Conservation (phyloP, 176 grass and related monocot species). For the Rhynchospora breviuscula region DNA sequence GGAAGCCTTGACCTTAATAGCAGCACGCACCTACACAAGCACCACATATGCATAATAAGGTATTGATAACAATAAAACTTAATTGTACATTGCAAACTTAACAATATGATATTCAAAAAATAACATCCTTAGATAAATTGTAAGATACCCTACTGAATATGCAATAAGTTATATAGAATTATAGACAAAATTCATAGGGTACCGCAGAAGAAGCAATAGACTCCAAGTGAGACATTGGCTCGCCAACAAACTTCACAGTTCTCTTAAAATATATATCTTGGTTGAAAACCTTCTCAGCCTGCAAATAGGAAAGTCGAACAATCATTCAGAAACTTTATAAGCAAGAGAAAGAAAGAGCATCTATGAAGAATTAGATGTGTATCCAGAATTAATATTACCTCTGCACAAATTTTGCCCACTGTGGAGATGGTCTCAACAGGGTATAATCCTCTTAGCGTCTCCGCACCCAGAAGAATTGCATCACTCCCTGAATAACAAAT, state of each 20-base stretch:
- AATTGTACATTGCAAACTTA: background rate
- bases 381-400: constrained; percentile 11
- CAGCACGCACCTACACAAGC: constrained; percentile 79
- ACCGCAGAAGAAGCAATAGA: constrained; percentile 97
- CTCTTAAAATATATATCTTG: constrained; percentile 96
- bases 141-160: constrained; percentile 4
- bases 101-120: background rate
- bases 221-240: constrained; percentile 98
- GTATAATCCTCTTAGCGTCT: constrained; percentile 93
- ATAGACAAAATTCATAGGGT: constrained; percentile 15
- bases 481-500: constrained; percentile 64
- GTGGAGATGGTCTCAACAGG: constrained; percentile 93
- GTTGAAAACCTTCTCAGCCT: constrained; percentile 99
- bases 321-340: background rate
- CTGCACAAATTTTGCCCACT: constrained; percentile 92
- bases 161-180: background rate
- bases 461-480: constrained; percentile 97
- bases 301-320: constrained; percentile 24
- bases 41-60: background rate
- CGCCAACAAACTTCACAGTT: constrained; percentile 89
- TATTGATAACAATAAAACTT: background rate
- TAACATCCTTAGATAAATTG: background rate
- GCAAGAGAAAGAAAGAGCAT: background rate
- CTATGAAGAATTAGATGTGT: background rate
- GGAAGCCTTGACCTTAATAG: constrained; percentile 97